Conservation (phyloP, 371 early-diverging fungal genomes). For the Mucor lusitanicus region DNA sequence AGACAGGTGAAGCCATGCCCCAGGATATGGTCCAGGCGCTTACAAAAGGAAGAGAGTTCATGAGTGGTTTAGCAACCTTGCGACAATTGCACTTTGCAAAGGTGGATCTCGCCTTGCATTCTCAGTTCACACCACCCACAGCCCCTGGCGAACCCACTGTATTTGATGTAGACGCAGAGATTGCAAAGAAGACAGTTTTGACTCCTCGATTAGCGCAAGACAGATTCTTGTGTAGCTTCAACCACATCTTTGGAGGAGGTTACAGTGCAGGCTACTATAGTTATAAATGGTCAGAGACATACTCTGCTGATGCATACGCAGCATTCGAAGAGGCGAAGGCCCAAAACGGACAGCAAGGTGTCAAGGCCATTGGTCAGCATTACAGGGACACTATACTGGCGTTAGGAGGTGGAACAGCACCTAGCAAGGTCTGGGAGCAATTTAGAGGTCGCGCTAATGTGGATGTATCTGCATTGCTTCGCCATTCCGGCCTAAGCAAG, state of each 20-base stretch:
- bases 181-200: constrained; percentile 53
- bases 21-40: constrained; percentile 61
- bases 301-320: constrained; percentile 70
- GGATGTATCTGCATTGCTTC: constrained; percentile 57
- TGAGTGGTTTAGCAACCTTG: constrained; percentile 63
- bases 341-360: constrained; percentile 31
- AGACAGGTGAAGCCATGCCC: constrained; percentile 63
- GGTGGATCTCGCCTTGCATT: constrained; percentile 61
- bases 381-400: constrained; percentile 69
- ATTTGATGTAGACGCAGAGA: constrained; percentile 61
- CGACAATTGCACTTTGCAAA: constrained; percentile 67
- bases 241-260: constrained; percentile 68
- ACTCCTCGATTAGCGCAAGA: constrained; percentile 58
- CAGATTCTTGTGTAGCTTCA: constrained; percentile 64
- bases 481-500: constrained; percentile 55
- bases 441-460: constrained; percentile 62
- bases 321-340: constrained; percentile 60
- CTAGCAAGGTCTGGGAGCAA: constrained; percentile 59
- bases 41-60: constrained; percentile 50
- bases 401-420: constrained; percentile 66
- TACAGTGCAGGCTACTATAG: constrained; percentile 72
- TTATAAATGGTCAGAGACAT: constrained; percentile 72
- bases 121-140: constrained; percentile 44
- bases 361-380: constrained; percentile 47
- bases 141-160: constrained; percentile 36